Base-by-base conservation (phyloP, 805 yeast species). In the Sugiyamaella mastotermitis region DNA sequence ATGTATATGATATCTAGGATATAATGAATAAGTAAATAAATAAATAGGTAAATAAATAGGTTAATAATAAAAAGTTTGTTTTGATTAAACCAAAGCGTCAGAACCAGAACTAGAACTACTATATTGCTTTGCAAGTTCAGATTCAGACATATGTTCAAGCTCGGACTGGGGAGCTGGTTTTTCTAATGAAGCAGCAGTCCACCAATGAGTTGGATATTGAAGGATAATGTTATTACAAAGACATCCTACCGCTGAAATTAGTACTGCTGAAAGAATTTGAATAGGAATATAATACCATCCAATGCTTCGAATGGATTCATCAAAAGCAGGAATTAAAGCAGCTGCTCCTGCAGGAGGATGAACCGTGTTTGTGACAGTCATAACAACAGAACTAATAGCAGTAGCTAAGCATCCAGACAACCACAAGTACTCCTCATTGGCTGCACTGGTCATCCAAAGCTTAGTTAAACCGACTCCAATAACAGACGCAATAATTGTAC, bases 281-380 rank as follows among this genome's bases (percentile, higher is more conserved):
- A 61, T 66, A 0, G 81, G 79, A 20, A 79, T 49, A 48, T 71
- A 78, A 74, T 79, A 74, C 86, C 85, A 79, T 34, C 83, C 71
- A 69, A 78, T 62, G 3, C 35, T 46, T 9, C 74, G 54, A 3
- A 77, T 60, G 5, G 50, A 46, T 1, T 53, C 69, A 37, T 76
- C 79, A 0, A 71, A 50, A 1, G 68, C 57, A 0, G 84, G 82
- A 6, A 79, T 56, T 25, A 79, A 51, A 0, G 85, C 83, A 7
- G 80, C 69, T 1, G 85, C 84, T 2, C 86, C 86, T 1, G 80
- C 78, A 0, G 86, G 86, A 0, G 86, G 86, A 52, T 80, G 85
- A 1, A 76, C 72, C 41, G 78, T 70, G 44, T 75, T 75, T 4
- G 68, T 55, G 1, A 76, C 44, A 10, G 71, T 57, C 81, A 77